Conservation (phyloP, 768 basidiomycete genomes). For the Antrodiella citrinella region DNA sequence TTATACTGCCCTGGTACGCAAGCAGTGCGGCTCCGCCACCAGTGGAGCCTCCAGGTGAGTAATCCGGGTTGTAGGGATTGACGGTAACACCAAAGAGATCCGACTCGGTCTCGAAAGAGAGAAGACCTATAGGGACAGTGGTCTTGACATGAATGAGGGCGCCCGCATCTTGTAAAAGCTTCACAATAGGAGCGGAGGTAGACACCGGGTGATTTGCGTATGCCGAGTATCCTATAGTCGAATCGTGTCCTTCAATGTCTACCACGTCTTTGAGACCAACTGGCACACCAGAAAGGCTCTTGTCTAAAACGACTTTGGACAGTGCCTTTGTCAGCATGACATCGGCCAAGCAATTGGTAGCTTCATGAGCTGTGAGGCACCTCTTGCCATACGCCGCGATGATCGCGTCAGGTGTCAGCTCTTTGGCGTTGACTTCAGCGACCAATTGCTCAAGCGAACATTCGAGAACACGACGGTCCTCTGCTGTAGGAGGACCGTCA, state of each 20-base stretch:
- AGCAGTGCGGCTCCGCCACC: constrained; percentile 45
- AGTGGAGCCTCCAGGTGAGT: constrained; percentile 38
- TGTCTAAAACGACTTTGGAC: constrained; percentile 5
- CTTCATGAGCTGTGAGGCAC: constrained; percentile 29
- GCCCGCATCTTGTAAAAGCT: constrained; percentile 33
- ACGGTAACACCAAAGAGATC: constrained; percentile 38
- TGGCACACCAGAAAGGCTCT: constrained; percentile 36
- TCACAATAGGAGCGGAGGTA: constrained; percentile 30
- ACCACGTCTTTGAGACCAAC: constrained; percentile 43
- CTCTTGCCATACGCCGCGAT: constrained; percentile 34
- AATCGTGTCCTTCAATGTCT: constrained; percentile 37
- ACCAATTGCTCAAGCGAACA: constrained; percentile 31
- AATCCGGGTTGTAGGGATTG: constrained; percentile 39
- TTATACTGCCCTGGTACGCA: constrained; percentile 33
- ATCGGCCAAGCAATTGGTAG: constrained; percentile 45
- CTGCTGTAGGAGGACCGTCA: constrained; percentile 23
- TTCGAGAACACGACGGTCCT: constrained; percentile 28
- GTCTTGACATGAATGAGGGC: constrained; percentile 35
- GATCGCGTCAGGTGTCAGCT: constrained; percentile 23
- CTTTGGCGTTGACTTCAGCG: constrained; percentile 20
- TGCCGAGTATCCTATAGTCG: constrained; percentile 36
- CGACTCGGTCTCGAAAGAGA: constrained; percentile 33
- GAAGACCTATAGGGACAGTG: constrained; percentile 33
- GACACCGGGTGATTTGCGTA: constrained; percentile 27
- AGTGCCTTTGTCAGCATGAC: constrained; percentile 30